These are phyloP conservation scores for Globisporangium echinulatum DNA, from an alignment of 352 stramenopile genomes.

Conservation along the genomic window DNA sequence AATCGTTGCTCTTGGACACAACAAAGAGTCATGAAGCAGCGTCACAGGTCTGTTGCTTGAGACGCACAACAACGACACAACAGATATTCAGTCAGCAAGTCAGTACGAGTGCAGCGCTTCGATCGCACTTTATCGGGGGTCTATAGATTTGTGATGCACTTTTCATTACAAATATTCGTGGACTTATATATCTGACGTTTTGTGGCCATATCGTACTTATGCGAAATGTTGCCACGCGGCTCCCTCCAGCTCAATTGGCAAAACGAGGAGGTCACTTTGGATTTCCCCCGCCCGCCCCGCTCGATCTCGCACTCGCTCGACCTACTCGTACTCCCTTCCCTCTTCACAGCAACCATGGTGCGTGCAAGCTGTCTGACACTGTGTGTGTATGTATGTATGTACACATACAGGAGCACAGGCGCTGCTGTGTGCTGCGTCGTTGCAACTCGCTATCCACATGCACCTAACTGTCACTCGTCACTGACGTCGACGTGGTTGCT, in stretches of 20 bases:
- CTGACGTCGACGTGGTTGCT: background rate
- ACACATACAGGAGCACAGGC: no score
- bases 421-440: background rate
- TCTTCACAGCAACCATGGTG: background rate
- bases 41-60: background rate
- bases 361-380: background rate
- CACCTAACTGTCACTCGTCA: no score
- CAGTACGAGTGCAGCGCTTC: background rate
- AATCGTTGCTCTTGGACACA: no score
- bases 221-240: no score
- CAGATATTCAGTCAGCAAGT: background rate
- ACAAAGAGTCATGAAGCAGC: no score
- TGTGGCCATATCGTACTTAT: no score
- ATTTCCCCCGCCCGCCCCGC: background rate
- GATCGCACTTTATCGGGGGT: background rate
- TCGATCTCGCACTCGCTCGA: background rate
- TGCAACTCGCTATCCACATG: background rate
- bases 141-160: background rate
- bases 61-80: background rate
- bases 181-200: no score
- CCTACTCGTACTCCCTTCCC: background rate
- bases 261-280: background rate
- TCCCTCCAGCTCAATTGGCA: background rate
- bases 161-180: no score
- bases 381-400: background rate